Evolutionary conservation across 2,329 filamentous ascomycete species (phyloP).

Genomic region (Elsinoe perseae): DNA sequence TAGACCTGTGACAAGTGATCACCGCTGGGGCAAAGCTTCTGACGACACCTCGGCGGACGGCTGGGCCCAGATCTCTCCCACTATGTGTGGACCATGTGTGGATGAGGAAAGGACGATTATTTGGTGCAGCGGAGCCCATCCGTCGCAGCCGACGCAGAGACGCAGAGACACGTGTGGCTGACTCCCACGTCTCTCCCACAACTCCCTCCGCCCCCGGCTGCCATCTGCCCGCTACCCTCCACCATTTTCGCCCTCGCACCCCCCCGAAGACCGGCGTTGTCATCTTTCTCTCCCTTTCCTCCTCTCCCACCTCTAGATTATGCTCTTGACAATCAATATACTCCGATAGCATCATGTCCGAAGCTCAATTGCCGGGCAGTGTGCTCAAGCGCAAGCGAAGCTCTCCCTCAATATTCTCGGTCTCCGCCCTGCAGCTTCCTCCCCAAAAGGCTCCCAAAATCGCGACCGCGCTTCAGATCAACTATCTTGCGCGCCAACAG

Average conservation of each 20-base stretch:
- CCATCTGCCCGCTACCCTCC: constrained; percentile 14
- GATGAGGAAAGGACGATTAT: constrained; percentile 1
- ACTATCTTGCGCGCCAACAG: constrained; percentile 58
- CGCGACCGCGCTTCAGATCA: constrained; percentile 52
- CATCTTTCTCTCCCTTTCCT: background rate
- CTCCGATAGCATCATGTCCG: constrained; percentile 13
- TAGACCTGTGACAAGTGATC: constrained; percentile 10
- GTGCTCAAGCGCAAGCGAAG: constrained; percentile 43
- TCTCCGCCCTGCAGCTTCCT: constrained; percentile 25
- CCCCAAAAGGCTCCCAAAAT: constrained; percentile 48
- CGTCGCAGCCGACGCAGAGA: background rate
- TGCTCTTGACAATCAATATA: constrained; percentile 12
- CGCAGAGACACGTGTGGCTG: constrained; percentile 3
- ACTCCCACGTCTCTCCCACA: background rate
- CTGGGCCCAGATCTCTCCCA: background rate
- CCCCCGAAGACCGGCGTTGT: constrained; percentile 11
- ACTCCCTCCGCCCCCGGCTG: constrained; percentile 8
- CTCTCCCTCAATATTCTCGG: constrained; percentile 26
- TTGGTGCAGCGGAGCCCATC: background rate
- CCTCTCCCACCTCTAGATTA: constrained; percentile 5
- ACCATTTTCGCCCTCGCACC: constrained; percentile 17
- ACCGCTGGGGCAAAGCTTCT: constrained; percentile 6
- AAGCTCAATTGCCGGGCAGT: constrained; percentile 21
- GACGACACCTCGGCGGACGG: background rate
- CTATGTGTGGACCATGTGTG: background rate